Base-by-base conservation (phyloP, 202 grass and related monocot genomes). In the Alloteropsis angusta region DNA sequence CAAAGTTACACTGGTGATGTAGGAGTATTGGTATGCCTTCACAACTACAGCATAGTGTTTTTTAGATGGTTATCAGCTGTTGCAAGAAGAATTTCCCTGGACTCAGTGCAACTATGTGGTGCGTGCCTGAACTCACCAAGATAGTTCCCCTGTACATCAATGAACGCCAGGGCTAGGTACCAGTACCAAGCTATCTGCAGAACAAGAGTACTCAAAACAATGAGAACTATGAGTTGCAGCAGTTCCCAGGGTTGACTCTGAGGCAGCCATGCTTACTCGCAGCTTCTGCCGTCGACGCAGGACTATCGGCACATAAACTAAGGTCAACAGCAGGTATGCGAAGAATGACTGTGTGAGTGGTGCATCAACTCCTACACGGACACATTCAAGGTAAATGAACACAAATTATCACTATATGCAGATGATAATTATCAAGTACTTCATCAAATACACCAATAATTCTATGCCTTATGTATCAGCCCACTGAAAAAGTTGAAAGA, bases 101-200 rank as follows among this genome's bases (percentile, higher is more conserved):
- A 26, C 23, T 28, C 22, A 58, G 11, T 62, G 17, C 3, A 38
- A 67, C 19, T 72, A n/a, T n/a, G 60, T 70, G n/a, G 28, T 30
- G 55, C 45, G 52, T 56, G 17, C 9, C 68, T 72, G 16, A 52
- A 57, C 85, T 80, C 75, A 98, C 95, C 74, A 35, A 98, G 85
- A 84, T 85, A 98, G 50, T 90, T 94, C 41, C 83, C 91, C 68
- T 94, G 87, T 6, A 94, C 87, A 78, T 97, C 91, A 60, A 89
- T 80, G 83, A 94, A 75, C 23, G 91, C 87, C 60, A 97, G 17
- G 5, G 67, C 87, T 5, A 92, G 9, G 41, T 97, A 98, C 95
- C 89, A 94, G 39, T 97, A 94, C 95, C 95, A 97, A 26, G 74
- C 66, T 77, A 97, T 85, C 95, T 97, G 87, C 73, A 90, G 88